Conservation (phyloP, 2,329 filamentous ascomycete species). For the Penicillium sclerotigenum region DNA sequence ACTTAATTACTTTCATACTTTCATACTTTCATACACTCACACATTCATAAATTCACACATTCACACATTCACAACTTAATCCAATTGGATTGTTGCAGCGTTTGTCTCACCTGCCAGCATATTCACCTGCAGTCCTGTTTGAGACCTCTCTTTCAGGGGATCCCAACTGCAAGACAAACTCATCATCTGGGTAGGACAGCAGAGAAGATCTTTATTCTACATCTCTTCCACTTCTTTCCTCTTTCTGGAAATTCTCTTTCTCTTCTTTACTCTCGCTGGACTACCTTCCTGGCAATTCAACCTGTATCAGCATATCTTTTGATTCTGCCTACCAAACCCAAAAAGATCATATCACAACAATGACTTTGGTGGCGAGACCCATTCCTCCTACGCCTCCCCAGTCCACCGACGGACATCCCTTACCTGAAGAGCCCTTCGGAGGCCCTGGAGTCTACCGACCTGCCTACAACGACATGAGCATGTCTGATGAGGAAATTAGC, state of each 20-base stretch:
- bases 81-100: slow-evolving; percentile 17
- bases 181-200: slow-evolving; percentile 10
- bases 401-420: slow-evolving; percentile 25
- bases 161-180: slow-evolving; percentile 10
- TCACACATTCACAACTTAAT: neutral
- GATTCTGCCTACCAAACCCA: slow-evolving; percentile 2
- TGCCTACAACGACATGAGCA: slow-evolving; percentile 7
- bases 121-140: slow-evolving; percentile 16
- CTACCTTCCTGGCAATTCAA: slow-evolving; percentile 3
- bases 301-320: slow-evolving; percentile 1
- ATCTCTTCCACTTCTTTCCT: slow-evolving; percentile 24
- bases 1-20: slow-evolving; percentile 2
- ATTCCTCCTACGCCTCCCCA: slow-evolving; percentile 32
- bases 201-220: slow-evolving; percentile 15
- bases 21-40: neutral
- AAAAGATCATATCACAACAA: slow-evolving; percentile 1
- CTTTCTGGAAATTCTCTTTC: slow-evolving; percentile 18
- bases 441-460: slow-evolving; percentile 14
- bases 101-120: slow-evolving; percentile 16
- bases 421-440: slow-evolving; percentile 16
- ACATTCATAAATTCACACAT: neutral
- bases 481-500: slow-evolving; percentile 7
- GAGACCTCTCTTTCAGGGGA: slow-evolving; percentile 16
- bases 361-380: slow-evolving; percentile 14
- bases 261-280: slow-evolving; percentile 9